phyloP scores from a whole-genome alignment of 176 grass and related monocot genomes.

The Carex littledalei region DNA sequence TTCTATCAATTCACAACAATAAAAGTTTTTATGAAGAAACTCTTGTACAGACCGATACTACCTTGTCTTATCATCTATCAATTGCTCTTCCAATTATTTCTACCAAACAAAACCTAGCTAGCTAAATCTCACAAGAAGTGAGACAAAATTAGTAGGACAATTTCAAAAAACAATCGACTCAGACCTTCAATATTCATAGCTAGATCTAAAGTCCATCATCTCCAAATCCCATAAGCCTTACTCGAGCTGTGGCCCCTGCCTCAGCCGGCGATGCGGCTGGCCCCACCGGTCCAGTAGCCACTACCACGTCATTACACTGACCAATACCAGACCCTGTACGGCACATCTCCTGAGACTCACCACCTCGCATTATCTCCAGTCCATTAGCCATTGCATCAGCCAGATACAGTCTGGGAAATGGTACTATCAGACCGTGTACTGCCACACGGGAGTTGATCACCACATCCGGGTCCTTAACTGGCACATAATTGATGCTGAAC shows the following conservation, averaged over 20 bases:
- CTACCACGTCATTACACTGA: background rate
- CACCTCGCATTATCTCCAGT: slow-evolving; percentile 5
- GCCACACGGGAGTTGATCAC: slow-evolving; percentile 66
- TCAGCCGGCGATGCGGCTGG: slow-evolving; percentile 2
- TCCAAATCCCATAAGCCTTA: slow-evolving; percentile 16
- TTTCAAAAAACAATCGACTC: background rate
- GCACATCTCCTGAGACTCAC: slow-evolving; percentile 6
- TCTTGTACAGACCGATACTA: background rate
- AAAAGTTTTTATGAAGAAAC: background rate
- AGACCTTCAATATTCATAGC: background rate
- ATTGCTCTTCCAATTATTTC: background rate
- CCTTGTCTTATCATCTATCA: background rate
- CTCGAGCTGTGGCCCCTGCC: background rate
- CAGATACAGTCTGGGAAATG: slow-evolving; percentile 56
- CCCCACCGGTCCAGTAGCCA: background rate
- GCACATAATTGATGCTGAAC: slow-evolving; percentile 65
- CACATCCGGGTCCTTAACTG: slow-evolving; percentile 52
- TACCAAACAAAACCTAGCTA: background rate
- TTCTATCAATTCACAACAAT: background rate
- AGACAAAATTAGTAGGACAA: background rate
- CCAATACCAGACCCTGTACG: background rate
- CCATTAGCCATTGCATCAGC: slow-evolving; percentile 29
- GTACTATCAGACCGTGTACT: slow-evolving; percentile 46
- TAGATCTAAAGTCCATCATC: slow-evolving; percentile 13
- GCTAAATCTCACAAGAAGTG: background rate